These are phyloP conservation scores for Botrytis medusae DNA, from an alignment of 2,329 filamentous ascomycete genomes.

Conservation along the genomic window DNA sequence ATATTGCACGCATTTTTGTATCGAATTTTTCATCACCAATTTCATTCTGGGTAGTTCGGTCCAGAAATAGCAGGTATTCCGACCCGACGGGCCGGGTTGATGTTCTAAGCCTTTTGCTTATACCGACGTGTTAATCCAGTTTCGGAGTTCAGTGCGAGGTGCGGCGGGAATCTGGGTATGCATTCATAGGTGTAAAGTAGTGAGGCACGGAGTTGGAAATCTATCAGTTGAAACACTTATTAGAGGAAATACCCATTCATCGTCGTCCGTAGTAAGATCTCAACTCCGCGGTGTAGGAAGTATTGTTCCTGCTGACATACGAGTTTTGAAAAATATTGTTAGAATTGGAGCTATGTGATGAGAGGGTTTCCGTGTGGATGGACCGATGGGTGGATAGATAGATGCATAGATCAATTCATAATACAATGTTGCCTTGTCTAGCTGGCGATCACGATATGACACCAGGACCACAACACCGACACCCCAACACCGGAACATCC, in stretches of 20 bases:
- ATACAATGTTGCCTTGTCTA: not conserved
- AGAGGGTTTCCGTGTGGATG: not conserved
- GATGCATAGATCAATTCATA: not conserved
- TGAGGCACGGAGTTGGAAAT: slow-evolving; percentile 1
- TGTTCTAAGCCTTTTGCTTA: not conserved
- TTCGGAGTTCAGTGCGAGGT: not conserved
- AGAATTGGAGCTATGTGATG: not conserved
- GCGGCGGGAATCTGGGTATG: not conserved
- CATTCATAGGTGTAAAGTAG: not conserved
- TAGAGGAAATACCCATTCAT: too few relatives aligned
- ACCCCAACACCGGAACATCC: not conserved
- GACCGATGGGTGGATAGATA: not conserved
- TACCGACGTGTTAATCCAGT: not conserved
- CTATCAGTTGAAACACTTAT: too few relatives aligned
- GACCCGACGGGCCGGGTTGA: not conserved
- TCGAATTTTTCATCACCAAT: not conserved
- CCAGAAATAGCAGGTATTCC: not conserved
- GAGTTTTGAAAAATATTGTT: not conserved
- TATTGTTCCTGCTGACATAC: not conserved
- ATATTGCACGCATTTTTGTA: not conserved
- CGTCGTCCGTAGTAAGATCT: not conserved
- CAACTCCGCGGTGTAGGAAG: not conserved
- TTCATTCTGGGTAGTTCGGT: not conserved
- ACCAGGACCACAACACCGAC: not conserved
- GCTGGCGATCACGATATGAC: not conserved